Conservation (phyloP, 805 yeast species). For the Suhomyces tanzawaensis region DNA sequence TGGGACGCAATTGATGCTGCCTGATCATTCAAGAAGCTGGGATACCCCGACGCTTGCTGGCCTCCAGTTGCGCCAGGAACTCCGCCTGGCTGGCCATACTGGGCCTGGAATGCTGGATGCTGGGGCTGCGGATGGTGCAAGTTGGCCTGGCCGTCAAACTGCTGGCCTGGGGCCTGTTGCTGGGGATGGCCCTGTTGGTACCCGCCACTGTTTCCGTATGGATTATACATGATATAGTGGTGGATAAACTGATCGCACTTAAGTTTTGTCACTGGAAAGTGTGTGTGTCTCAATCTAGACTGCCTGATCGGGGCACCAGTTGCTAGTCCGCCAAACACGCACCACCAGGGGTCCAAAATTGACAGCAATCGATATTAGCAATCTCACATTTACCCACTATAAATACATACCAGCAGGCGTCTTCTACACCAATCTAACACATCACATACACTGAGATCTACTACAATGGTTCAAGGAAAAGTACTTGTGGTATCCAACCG, state of each 20-base stretch:
- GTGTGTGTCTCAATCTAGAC: neutral
- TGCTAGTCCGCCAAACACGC: too few relatives aligned
- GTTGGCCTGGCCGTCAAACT: conserved; percentile 12
- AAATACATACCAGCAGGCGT: too few relatives aligned
- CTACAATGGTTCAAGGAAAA: conserved; percentile 47
- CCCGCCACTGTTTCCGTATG: conserved; percentile 31
- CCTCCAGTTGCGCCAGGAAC: conserved; percentile 5
- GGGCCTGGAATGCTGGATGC: conserved; percentile 19
- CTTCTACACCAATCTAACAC: too few relatives aligned
- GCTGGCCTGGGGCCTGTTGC: conserved; percentile 8
- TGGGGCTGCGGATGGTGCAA: conserved; percentile 34
- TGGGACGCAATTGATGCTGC: conserved; percentile 83
- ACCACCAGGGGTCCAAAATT: too few relatives aligned
- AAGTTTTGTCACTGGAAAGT: neutral
- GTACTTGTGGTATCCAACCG: conserved; percentile 92
- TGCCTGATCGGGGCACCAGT: neutral
- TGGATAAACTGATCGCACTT: neutral
- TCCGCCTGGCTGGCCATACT: conserved; percentile 18
- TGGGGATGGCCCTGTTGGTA: conserved; percentile 9
- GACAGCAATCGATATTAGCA: too few relatives aligned
- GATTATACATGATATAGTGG: conserved; percentile 32
- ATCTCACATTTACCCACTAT: too few relatives aligned
- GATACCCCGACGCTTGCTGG: conserved; percentile 15
- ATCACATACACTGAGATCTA: neutral
- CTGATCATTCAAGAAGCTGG: conserved; percentile 67